These are phyloP conservation scores for Solanum aculeatissimum DNA, from an alignment of 305 asterid species.

Conservation along the genomic window DNA sequence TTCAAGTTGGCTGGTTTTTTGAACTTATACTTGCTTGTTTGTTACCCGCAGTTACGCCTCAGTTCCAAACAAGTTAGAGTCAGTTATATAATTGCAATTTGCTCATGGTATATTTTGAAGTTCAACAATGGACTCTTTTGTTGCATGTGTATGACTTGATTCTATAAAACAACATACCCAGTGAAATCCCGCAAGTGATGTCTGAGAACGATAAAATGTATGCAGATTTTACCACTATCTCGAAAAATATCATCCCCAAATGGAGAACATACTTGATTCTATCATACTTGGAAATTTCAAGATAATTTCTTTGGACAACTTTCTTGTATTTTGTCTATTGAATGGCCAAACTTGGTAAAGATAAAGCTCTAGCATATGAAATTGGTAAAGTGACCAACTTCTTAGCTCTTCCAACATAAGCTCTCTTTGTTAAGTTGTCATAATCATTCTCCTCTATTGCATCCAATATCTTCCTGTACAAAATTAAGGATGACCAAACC, in stretches of 20 bases:
- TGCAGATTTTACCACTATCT: no score
- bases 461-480: slow-evolving; percentile 59
- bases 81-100: neutral
- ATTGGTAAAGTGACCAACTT: slow-evolving; percentile 55
- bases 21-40: neutral
- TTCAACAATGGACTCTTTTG: neutral
- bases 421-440: slow-evolving; percentile 63
- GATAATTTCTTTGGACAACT: neutral
- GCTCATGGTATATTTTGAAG: neutral
- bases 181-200: no score
- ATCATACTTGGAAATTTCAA: no score
- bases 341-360: slow-evolving; percentile 20
- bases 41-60: neutral
- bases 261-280: no score
- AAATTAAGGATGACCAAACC: slow-evolving; percentile 77
- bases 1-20: neutral
- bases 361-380: slow-evolving; percentile 47
- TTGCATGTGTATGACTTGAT: no score
- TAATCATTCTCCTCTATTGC: slow-evolving; percentile 58
- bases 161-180: no score
- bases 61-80: neutral
- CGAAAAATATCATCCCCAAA: no score
- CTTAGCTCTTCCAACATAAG: slow-evolving; percentile 53
- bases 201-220: no score
- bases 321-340: slow-evolving; percentile 4